These are phyloP conservation scores for Fraxinus americana DNA, from an alignment of 257 asterid species.

Conservation along the genomic window DNA sequence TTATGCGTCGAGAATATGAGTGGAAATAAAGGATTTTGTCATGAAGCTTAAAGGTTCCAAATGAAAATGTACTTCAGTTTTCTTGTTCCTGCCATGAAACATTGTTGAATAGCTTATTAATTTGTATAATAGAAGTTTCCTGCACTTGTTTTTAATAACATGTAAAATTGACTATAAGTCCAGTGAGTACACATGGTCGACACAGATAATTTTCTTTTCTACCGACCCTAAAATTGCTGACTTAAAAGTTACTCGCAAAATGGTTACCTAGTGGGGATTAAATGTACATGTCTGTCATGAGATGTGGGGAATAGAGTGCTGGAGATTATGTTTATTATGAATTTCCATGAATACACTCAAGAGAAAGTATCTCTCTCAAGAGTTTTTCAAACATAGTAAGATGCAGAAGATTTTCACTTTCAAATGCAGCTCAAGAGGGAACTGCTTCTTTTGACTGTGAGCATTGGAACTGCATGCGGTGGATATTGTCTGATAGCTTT, in stretches of 20 bases:
- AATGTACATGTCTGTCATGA: not conserved
- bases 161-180: not conserved
- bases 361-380: not conserved
- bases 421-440: slow-evolving; percentile 88
- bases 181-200: not conserved
- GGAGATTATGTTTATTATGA: not conserved
- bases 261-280: not conserved
- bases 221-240: not conserved
- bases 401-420: slow-evolving; percentile 37
- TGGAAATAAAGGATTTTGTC: not conserved
- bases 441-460: slow-evolving; percentile 72
- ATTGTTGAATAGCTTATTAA: not conserved
- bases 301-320: not conserved
- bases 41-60: not conserved
- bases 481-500: slow-evolving; percentile 86
- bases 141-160: not conserved
- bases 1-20: not conserved
- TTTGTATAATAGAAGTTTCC: not conserved
- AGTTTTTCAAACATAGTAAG: slow-evolving; percentile 20
- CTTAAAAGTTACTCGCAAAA: not conserved
- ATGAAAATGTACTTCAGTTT: not conserved
- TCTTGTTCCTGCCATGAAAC: not conserved
- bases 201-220: not conserved
- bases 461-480: slow-evolving; percentile 83
- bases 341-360: not conserved